Conservation (phyloP, 768 basidiomycete species). For the Strobilomyces echinocephalus region DNA sequence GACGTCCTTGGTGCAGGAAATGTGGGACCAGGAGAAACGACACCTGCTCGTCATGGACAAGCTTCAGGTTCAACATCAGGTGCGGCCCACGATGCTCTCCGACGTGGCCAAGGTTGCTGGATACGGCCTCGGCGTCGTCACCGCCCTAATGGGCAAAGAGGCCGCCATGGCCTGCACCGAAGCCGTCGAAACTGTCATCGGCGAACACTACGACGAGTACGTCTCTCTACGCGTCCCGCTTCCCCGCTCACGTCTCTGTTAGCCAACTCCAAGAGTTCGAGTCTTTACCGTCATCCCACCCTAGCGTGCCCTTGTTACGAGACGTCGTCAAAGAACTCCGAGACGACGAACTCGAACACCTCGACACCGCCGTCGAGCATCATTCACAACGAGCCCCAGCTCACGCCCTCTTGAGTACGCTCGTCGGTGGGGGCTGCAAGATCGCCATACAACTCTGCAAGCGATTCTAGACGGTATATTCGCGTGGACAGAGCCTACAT, state of each 20-base stretch:
- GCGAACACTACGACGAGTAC: slow-evolving; percentile 97
- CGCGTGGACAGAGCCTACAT: background rate
- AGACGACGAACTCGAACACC: slow-evolving; percentile 92
- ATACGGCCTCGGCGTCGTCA: slow-evolving; percentile 78
- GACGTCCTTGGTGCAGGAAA: slow-evolving; percentile 53
- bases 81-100: slow-evolving; percentile 79
- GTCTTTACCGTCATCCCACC: slow-evolving; percentile 58
- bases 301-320: slow-evolving; percentile 70
- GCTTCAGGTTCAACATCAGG: slow-evolving; percentile 74
- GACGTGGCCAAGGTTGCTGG: slow-evolving; percentile 85
- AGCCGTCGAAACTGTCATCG: slow-evolving; percentile 95
- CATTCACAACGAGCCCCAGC: slow-evolving; percentile 87
- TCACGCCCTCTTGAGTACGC: slow-evolving; percentile 82
- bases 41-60: slow-evolving; percentile 85
- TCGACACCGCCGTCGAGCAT: slow-evolving; percentile 86
- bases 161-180: slow-evolving; percentile 99
- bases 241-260: slow-evolving; percentile 5
- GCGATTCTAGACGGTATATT: slow-evolving; percentile 46
- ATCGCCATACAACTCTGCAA: slow-evolving; percentile 88
- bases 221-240: slow-evolving; percentile 28
- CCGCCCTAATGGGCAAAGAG: slow-evolving; percentile 84
- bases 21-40: slow-evolving; percentile 97
- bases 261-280: slow-evolving; percentile 83
- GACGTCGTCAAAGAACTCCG: slow-evolving; percentile 77
- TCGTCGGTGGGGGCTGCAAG: slow-evolving; percentile 83